Conservation (phyloP, 306 rosid species). For the Fragaria iinumae region DNA sequence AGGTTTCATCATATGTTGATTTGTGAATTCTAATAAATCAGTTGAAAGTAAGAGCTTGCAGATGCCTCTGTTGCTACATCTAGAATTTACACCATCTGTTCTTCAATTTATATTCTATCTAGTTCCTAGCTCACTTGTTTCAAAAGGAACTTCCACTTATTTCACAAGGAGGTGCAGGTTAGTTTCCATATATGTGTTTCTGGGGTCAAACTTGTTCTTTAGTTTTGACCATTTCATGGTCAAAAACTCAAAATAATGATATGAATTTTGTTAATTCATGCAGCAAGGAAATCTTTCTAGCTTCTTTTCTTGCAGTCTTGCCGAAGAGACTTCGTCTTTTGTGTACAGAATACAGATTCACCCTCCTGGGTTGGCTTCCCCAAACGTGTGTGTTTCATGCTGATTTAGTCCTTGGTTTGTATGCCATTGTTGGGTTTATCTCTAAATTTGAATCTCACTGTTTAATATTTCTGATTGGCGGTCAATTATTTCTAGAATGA, state of each 20-base stretch:
- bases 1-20: no score
- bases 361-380: neutral
- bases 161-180: no score
- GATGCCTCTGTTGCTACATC: no score
- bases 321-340: neutral
- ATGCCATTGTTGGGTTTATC: neutral
- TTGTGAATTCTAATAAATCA: no score
- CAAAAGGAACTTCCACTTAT: no score
- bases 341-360: neutral
- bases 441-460: neutral
- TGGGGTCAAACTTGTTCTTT: no score
- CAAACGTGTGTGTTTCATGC: neutral
- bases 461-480: neutral
- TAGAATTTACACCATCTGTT: no score
- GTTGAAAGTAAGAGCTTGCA: no score
- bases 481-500: neutral
- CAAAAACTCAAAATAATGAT: neutral
- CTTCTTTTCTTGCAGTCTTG: neutral
- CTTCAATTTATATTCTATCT: no score
- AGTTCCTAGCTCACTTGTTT: no score
- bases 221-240: neutral
- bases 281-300: neutral
- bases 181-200: no score
- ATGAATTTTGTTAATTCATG: neutral
- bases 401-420: neutral